phyloP scores from a whole-genome alignment of 257 asterid species.

The Plantago ovata region DNA sequence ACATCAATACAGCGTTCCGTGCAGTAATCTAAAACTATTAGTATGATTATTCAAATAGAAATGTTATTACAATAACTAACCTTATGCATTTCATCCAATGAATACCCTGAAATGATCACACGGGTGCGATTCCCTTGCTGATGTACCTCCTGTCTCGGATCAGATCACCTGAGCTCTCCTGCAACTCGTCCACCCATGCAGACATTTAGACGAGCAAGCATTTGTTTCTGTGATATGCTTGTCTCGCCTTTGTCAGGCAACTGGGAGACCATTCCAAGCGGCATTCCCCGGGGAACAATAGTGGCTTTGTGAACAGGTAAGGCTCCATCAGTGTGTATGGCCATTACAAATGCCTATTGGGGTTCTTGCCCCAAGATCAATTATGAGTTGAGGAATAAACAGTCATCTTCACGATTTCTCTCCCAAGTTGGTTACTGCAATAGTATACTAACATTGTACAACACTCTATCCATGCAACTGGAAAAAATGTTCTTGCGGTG shows the following conservation, averaged over 20 bases:
- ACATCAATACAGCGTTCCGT: background rate
- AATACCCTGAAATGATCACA: slow-evolving; percentile 35
- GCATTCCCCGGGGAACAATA: slow-evolving; percentile 82
- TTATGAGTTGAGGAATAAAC: too few relatives aligned
- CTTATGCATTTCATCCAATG: slow-evolving; percentile 9
- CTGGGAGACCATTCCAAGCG: slow-evolving; percentile 87
- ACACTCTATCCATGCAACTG: too few relatives aligned
- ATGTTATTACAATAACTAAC: slow-evolving; percentile 5
- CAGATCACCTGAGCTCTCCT: slow-evolving; percentile 58
- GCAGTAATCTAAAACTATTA: slow-evolving; percentile 10
- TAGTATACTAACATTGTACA: too few relatives aligned
- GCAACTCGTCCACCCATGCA: slow-evolving; percentile 95
- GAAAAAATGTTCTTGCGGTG: too few relatives aligned
- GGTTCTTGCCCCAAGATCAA: too few relatives aligned
- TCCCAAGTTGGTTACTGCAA: too few relatives aligned
- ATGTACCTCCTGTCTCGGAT: slow-evolving; percentile 32
- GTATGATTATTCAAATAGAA: slow-evolving; percentile 3
- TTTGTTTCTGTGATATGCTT: slow-evolving; percentile 70
- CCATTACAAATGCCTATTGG: too few relatives aligned
- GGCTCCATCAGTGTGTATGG: slow-evolving; percentile 83
- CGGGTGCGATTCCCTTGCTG: slow-evolving; percentile 65
- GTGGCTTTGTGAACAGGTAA: slow-evolving; percentile 89
- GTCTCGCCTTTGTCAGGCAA: slow-evolving; percentile 81
- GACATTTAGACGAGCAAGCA: slow-evolving; percentile 83
- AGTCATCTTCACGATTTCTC: too few relatives aligned